These are phyloP conservation scores for Punica granatum DNA, from an alignment of 345 rosid species.

Conservation along the genomic window DNA sequence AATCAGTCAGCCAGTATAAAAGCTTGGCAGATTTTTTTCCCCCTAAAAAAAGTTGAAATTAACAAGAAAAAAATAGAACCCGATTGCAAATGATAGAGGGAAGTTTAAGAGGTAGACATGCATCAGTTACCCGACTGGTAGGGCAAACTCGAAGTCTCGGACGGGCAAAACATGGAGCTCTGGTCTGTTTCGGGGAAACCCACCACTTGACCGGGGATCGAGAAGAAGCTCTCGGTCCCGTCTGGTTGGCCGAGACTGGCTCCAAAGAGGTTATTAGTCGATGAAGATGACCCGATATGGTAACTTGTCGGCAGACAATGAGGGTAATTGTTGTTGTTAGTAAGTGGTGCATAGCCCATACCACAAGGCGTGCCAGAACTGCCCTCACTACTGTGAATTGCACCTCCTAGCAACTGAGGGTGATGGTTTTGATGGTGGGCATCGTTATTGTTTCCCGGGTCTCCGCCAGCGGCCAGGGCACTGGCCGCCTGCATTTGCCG, in stretches of 20 bases:
- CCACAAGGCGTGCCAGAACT: conserved; percentile 9
- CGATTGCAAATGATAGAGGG: background rate
- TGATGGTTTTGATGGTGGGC: conserved; percentile 6
- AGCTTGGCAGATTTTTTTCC: background rate
- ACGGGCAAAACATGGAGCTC: conserved; percentile 43
- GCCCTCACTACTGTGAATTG: conserved; percentile 3
- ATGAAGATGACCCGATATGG: conserved; percentile 4
- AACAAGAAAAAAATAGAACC: background rate
- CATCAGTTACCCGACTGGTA: conserved; percentile 62
- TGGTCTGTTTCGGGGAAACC: conserved; percentile 56
- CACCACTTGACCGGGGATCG: conserved; percentile 62
- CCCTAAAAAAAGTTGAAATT: background rate
- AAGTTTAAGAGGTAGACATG: background rate
- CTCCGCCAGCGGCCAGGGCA: conserved; percentile 24
- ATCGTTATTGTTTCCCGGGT: conserved; percentile 5
- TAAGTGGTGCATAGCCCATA: conserved; percentile 27
- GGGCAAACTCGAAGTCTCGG: conserved; percentile 59
- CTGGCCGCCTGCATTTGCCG: conserved; percentile 72
- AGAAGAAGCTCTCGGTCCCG: conserved; percentile 38
- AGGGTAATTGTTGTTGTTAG: conserved; percentile 14
- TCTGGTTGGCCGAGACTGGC: conserved; percentile 4
- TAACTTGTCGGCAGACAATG: background rate
- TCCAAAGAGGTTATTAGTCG: conserved; percentile 1
- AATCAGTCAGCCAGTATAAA: background rate
- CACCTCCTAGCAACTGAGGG: conserved; percentile 38